phyloP scores from a whole-genome alignment of 371 early-diverging fungal genomes.

The Circinella minor region DNA sequence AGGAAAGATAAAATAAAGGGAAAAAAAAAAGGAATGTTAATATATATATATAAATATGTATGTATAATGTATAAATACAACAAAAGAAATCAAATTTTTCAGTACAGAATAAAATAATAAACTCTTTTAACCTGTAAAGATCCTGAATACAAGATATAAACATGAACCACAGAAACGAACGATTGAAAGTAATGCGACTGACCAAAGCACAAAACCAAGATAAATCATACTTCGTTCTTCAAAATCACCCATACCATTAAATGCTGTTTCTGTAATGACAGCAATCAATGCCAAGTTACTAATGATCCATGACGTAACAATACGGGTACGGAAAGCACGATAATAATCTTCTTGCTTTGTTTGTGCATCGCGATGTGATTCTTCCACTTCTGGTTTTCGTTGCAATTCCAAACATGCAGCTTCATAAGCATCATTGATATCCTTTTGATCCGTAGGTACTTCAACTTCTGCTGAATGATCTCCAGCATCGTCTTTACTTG shows the following conservation, averaged over 20 bases:
- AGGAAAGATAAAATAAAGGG: too few species aligned
- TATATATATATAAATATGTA: too few species aligned
- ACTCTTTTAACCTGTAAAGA: slow-evolving; percentile 43
- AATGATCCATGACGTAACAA: slow-evolving; percentile 86
- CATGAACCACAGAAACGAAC: slow-evolving; percentile 83
- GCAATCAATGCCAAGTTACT: slow-evolving; percentile 79
- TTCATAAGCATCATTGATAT: slow-evolving; percentile 81
- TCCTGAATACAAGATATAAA: slow-evolving; percentile 70
- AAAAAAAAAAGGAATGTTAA: too few species aligned
- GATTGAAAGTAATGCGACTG: slow-evolving; percentile 77
- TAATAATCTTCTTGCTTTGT: slow-evolving; percentile 92
- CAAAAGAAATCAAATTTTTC: too few species aligned
- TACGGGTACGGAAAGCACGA: slow-evolving; percentile 85
- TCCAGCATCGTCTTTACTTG: slow-evolving; percentile 44
- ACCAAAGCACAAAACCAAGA: slow-evolving; percentile 88
- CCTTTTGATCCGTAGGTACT: slow-evolving; percentile 77
- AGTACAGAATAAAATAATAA: too few species aligned
- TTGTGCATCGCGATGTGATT: slow-evolving; percentile 70
- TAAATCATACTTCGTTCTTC: slow-evolving; percentile 50
- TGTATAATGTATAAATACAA: too few species aligned
- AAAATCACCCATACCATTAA: slow-evolving; percentile 30
- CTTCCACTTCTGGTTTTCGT: slow-evolving; percentile 54
- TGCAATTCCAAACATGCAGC: slow-evolving; percentile 63
- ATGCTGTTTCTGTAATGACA: slow-evolving; percentile 49
- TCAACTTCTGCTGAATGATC: slow-evolving; percentile 59